Conservation (phyloP, 1,284 basidiomycete species). For the Phaffia rhodozyma region DNA sequence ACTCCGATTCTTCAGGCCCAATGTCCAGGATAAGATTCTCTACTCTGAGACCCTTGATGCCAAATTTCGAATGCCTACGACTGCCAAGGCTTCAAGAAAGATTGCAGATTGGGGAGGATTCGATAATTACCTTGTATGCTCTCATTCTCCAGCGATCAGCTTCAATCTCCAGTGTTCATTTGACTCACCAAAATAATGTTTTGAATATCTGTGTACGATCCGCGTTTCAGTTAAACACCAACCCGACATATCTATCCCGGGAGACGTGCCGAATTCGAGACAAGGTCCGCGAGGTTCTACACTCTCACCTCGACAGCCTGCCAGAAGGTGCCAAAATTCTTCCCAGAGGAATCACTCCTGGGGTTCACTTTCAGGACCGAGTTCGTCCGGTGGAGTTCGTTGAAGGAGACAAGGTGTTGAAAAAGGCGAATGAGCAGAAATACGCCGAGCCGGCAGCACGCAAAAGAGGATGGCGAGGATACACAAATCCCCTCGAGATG, state of each 20-base stretch:
- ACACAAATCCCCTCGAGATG: too few species aligned
- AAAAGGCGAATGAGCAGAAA: too few species aligned
- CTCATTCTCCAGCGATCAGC: background rate
- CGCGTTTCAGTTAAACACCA: background rate
- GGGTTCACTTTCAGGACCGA: background rate
- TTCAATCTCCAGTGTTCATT: background rate
- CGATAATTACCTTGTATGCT: conserved; percentile 15
- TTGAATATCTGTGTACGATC: background rate
- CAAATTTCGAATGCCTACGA: conserved; percentile 5
- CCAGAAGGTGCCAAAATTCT: background rate
- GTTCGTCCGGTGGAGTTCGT: background rate
- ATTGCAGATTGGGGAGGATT: conserved; percentile 7
- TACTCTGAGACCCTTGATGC: conserved; percentile 3
- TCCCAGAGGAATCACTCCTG: background rate
- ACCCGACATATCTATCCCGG: background rate
- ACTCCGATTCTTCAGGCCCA: background rate
- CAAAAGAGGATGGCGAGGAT: too few species aligned
- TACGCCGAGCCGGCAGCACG: too few species aligned
- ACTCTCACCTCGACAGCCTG: conserved; percentile 6
- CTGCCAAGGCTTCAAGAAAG: background rate
- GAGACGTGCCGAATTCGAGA: conserved; percentile 11
- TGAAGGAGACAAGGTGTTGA: background rate
- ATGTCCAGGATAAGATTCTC: background rate
- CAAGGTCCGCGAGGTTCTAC: conserved; percentile 4
- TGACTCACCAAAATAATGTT: background rate